Evolutionary conservation across 805 yeast species (phyloP).

Genomic region (Zygosaccharomyces gambellarensis): DNA sequence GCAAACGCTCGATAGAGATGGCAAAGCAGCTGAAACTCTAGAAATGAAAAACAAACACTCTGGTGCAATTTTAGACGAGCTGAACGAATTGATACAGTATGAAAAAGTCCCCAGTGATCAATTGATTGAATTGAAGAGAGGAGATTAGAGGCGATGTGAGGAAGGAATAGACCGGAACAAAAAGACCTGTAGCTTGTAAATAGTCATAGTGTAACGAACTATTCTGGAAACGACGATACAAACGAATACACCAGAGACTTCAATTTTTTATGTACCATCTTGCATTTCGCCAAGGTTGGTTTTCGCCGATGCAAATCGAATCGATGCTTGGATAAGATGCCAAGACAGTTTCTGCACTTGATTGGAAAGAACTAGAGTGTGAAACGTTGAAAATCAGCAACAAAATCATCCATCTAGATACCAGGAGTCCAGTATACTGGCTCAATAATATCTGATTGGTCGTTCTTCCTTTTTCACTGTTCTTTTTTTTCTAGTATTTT

Average conservation of each 20-base stretch:
- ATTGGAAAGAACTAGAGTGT: background rate
- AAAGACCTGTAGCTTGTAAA: background rate
- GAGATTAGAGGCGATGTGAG: too few species aligned
- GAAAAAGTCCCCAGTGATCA: conserved; percentile 44
- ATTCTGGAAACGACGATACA: background rate
- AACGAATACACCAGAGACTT: background rate
- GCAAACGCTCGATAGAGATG: conserved; percentile 21
- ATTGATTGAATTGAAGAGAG: conserved; percentile 25
- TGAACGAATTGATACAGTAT: conserved; percentile 52
- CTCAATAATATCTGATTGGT: too few species aligned
- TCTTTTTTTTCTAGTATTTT: too few species aligned
- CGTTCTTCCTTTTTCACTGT: too few species aligned
- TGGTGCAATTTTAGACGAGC: conserved; percentile 50
- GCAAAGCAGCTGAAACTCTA: conserved; percentile 33
- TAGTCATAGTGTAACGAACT: background rate
- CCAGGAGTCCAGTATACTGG: too few species aligned
- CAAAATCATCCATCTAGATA: too few species aligned
- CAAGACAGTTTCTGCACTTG: background rate
- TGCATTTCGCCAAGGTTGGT: background rate
- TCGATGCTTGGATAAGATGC: background rate
- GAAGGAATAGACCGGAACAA: background rate
- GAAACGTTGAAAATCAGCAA: background rate
- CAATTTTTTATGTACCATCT: background rate
- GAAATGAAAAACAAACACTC: conserved; percentile 51
- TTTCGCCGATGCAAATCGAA: background rate